Evolutionary conservation across 2,329 filamentous ascomycete species (phyloP), one percentile per base, ranked within the genome.

Genomic region (Microcyclospora pomicola): DNA sequence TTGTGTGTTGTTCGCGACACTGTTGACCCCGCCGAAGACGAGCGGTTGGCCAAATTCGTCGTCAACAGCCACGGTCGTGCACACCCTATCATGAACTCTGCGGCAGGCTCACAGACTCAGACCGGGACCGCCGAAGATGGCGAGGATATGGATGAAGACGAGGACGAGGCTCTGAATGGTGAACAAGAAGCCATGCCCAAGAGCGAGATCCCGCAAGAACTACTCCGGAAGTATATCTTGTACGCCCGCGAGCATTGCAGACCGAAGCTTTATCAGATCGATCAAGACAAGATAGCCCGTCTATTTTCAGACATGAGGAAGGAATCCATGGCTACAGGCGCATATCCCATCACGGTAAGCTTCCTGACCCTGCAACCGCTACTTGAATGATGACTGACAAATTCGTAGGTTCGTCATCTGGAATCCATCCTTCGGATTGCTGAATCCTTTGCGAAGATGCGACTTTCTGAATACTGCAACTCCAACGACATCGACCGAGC

Each of bases 401-500:
- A 31, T 13, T 31, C 16, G 15, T 48, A 94, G 86, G 84, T 95
- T 47, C 87, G 91, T 68, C 91, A 98, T 66, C 69, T 98, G 27
- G 91, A 98, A 71, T 88, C 88, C 45, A 95, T 96, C 55, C 92
- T 98, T 66, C 84, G 91, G 55, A 93, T 93, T 55, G 80, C 79
- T 40, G 91, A 98, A 60, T 67, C 87, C 0, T 98, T 98, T 65
- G 92, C 83, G 62, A 88, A 93, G 55, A 98, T 98, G 91, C 81
- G 91, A 11, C 69, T 98, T n/a, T 91, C 83, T 0, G 91, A 98
- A 49, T 96, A 94, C 67, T 94, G 88, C 62, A 80, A 81, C 5
- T 66, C 82, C 2, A 75, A 82, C 42, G 91, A 98, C 56, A 94
- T 98, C 51, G 91, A 98, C 62, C 84, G 91, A 32, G 91, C 91